Evolutionary conservation across 192 early-diverging fungal species (phyloP).

Genomic region (Coemansia sp.): DNA sequence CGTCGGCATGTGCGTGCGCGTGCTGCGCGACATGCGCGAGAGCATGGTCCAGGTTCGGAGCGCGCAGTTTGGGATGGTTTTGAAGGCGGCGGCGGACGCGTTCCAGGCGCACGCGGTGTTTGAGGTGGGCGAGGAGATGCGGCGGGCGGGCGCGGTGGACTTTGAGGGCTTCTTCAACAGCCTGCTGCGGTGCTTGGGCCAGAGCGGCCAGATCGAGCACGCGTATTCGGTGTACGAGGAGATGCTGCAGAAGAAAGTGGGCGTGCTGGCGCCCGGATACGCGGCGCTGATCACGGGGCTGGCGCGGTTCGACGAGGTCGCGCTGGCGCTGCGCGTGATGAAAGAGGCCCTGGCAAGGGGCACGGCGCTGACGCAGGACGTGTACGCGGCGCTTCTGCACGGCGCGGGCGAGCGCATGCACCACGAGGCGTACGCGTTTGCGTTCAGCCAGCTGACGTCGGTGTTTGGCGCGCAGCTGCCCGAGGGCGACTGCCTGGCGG

Average conservation of each 20-base stretch:
- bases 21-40: slow-evolving; percentile 32
- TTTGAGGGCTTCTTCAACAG: slow-evolving; percentile 16
- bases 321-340: slow-evolving; percentile 15
- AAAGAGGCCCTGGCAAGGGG: slow-evolving; percentile 5
- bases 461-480: slow-evolving; percentile 26
- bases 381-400: slow-evolving; percentile 15
- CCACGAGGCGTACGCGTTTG: slow-evolving; percentile 15
- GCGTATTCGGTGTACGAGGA: slow-evolving; percentile 27
- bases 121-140: slow-evolving; percentile 32
- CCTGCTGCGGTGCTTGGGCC: slow-evolving; percentile 15
- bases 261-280: not conserved
- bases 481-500: slow-evolving; percentile 26
- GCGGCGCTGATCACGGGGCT: slow-evolving; percentile 10
- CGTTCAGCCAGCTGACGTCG: slow-evolving; percentile 18
- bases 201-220: slow-evolving; percentile 13
- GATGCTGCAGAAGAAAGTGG: slow-evolving; percentile 9
- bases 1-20: slow-evolving; percentile 4
- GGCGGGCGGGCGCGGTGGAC: slow-evolving; percentile 11
- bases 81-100: slow-evolving; percentile 6
- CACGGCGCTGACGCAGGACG: slow-evolving; percentile 3
- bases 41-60: not conserved
- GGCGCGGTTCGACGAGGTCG: slow-evolving; percentile 23
- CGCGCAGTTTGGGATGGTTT: slow-evolving; percentile 31
- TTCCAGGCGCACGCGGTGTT: not conserved
- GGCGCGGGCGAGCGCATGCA: slow-evolving; percentile 14